These are phyloP conservation scores for Triangularia setosa DNA, from an alignment of 2,329 filamentous ascomycete genomes.

Conservation along the genomic window DNA sequence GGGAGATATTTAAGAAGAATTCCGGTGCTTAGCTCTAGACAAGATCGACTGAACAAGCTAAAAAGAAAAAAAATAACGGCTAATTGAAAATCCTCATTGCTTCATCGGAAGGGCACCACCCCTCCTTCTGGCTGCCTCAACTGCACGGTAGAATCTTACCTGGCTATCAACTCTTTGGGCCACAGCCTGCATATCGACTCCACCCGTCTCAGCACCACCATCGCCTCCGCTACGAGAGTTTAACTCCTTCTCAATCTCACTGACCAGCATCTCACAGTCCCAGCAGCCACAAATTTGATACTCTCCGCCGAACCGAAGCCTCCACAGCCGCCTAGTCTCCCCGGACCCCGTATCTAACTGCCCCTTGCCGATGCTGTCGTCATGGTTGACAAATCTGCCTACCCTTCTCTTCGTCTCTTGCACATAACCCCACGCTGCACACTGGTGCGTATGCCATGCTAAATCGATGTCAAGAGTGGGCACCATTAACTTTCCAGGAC, in stretches of 20 bases:
- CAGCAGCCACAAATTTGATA: constrained; percentile 13
- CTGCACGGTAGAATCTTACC: constrained; percentile 1
- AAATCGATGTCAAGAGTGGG: constrained; percentile 42
- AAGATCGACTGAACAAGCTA: too few relatives aligned
- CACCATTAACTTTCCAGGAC: constrained; percentile 32
- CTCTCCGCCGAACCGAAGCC: constrained; percentile 3
- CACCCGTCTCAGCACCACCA: not conserved
- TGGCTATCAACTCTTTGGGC: not conserved
- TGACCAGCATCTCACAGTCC: constrained; percentile 12
- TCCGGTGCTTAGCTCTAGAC: too few relatives aligned
- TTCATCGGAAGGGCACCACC: not conserved
- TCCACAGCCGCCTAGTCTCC: constrained; percentile 23
- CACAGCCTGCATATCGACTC: constrained; percentile 5
- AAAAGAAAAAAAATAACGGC: not conserved
- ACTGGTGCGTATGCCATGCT: constrained; percentile 43
- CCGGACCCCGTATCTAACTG: constrained; percentile 25
- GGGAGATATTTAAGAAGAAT: too few relatives aligned
- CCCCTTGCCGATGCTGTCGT: constrained; percentile 34
- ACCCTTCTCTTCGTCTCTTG: constrained; percentile 15
- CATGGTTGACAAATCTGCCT: constrained; percentile 35
- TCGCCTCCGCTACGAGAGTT: not conserved
- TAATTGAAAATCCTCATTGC: not conserved
- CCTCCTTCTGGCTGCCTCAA: constrained; percentile 7
- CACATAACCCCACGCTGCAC: constrained; percentile 30
- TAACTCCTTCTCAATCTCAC: constrained; percentile 1